A percentile compares a stretch with the other conserved stretches of the same genome.
phyloP scores from a whole-genome alignment of 2,329 filamentous ascomycete species.

The Apiospora saccharicola region DNA sequence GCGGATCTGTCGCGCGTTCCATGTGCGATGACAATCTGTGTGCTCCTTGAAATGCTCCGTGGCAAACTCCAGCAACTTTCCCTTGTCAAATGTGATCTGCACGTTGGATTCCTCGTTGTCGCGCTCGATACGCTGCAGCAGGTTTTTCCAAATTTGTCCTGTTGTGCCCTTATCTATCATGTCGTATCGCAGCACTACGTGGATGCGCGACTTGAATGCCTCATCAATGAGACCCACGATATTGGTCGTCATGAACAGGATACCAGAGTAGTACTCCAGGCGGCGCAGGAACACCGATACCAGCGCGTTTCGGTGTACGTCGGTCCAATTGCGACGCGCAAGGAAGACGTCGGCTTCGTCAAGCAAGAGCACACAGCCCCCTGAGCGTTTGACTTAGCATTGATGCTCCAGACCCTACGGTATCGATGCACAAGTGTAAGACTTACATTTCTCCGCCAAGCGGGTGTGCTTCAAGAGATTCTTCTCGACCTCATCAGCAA shows the following conservation, averaged over 20 bases:
- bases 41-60: constrained; percentile 28
- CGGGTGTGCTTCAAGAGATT: constrained; percentile 42
- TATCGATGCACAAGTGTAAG: constrained; percentile 42
- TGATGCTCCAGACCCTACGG: constrained; percentile 42
- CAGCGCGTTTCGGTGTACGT: neutral
- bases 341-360: constrained; percentile 23
- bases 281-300: constrained; percentile 30
- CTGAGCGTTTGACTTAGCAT: constrained; percentile 30
- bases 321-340: neutral
- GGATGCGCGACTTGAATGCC: constrained; percentile 37
- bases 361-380: constrained; percentile 31
- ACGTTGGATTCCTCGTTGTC: constrained; percentile 27
- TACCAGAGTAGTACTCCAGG: constrained; percentile 33
- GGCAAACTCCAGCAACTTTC: constrained; percentile 28
- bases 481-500: constrained; percentile 35
- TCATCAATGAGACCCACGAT: constrained; percentile 34
- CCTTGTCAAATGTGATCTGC: constrained; percentile 29
- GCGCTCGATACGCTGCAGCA: constrained; percentile 32
- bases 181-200: constrained; percentile 32
- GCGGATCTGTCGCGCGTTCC: constrained; percentile 39
- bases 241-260: constrained; percentile 36
- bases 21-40: constrained; percentile 25
- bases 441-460: constrained; percentile 50
- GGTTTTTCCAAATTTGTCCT: constrained; percentile 33
- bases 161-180: constrained; percentile 27